Evolutionary conservation across 768 basidiomycete genomes (phyloP).

Genomic region (Brasilioporus rufonigricans): DNA sequence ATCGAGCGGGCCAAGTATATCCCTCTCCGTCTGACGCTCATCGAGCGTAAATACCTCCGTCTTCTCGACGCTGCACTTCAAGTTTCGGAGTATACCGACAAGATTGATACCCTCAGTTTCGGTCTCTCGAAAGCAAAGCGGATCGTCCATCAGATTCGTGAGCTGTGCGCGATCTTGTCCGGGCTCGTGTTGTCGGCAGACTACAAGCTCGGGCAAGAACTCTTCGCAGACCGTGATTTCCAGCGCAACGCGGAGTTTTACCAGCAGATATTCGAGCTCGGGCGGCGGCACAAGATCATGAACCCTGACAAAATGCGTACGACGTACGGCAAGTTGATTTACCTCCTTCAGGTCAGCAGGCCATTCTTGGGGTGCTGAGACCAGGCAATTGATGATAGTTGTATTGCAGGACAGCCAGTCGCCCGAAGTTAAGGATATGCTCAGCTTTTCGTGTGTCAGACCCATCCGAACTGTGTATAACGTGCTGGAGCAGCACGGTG

Average conservation of each 20-base stretch:
- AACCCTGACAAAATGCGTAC: constrained; percentile 91
- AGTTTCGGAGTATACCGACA: constrained; percentile 88
- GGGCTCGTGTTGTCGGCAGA: constrained; percentile 80
- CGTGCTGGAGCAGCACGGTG: constrained; percentile 63
- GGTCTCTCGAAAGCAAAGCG: constrained; percentile 82
- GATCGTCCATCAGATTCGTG: constrained; percentile 83
- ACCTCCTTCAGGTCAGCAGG: constrained; percentile 67
- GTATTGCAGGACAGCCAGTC: constrained; percentile 73
- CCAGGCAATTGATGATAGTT: not conserved
- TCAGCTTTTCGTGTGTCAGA: constrained; percentile 74
- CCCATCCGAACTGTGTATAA: constrained; percentile 75
- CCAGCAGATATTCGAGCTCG: constrained; percentile 77
- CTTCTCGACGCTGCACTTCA: constrained; percentile 81
- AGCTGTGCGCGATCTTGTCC: constrained; percentile 85
- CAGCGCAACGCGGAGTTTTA: constrained; percentile 78
- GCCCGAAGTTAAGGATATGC: constrained; percentile 76
- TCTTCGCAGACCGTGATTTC: constrained; percentile 81
- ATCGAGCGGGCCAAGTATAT: constrained; percentile 79
- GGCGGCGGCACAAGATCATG: constrained; percentile 86
- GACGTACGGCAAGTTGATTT: constrained; percentile 84
- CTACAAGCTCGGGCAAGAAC: constrained; percentile 85
- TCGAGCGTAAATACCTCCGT: constrained; percentile 81
- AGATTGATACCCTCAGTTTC: constrained; percentile 79
- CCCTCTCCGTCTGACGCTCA: constrained; percentile 70
- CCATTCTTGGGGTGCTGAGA: not conserved